Base-by-base conservation (phyloP, 23 red algal genomes). In the Agarophyton chilense region DNA sequence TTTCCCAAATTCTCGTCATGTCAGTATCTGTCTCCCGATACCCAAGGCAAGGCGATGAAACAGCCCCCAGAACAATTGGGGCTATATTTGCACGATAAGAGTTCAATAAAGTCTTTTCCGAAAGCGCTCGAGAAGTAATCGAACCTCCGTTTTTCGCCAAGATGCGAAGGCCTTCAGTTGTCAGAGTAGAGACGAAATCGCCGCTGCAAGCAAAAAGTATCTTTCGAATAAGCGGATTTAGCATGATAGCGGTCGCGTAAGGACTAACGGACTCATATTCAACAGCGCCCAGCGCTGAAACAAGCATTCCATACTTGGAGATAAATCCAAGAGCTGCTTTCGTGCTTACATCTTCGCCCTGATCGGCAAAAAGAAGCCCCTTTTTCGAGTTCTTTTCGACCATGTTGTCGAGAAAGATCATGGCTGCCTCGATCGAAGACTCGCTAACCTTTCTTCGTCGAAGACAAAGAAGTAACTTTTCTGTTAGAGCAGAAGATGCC, bases 191-290 rank as follows among this genome's bases (percentile, higher is more conserved):
- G 28, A 72, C 65, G 45, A 82, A 91, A 43, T 91, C 88, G 16
- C 88, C 88, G 61, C 70, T 41, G 45, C 77, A 39, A 40, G 88
- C 88, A 81, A 82, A 81, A 10, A 91, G 56, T 7, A 63, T 44
- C n/a, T 77, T 53, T 41, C 31, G 31, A 10, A 72, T 62, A 19
- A 53, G 71, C n/a, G 54, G 70, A 43, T 45, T 67, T 21, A 36
- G 53, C 52, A 32, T 87, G 29, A 65, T 65, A 17, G 29, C 52
- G 42, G 17, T 40, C 7, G 52, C 10, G 31, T 33, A 64, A 16
- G 42, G 45, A 24, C 40, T 72, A 41, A 13, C 10, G 4, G 60
- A 55, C 0, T 36, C 21, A 9, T 86, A 18, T n/a, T 67, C 35
- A 46, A 63, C 26, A 18, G 71, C 53, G n/a, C 55, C 34, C 17